phyloP scores from a whole-genome alignment of 2,329 filamentous ascomycete genomes.

The Setomelanomma holmii region DNA sequence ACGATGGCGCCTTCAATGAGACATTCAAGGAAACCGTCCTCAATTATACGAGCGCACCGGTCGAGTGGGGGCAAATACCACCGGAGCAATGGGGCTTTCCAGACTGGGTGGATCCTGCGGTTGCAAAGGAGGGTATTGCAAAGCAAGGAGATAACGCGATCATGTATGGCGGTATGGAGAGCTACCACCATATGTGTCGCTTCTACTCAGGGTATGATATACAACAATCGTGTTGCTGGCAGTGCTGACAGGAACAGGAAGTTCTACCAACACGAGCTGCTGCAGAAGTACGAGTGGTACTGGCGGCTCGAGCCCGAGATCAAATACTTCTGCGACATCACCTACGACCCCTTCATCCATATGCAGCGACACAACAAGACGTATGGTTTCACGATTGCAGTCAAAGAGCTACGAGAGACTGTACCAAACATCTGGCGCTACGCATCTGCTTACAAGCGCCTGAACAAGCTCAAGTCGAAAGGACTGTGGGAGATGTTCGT shows the following conservation, averaged over 20 bases:
- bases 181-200: conserved; percentile 98
- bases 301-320: conserved; percentile 99
- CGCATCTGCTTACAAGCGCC: conserved; percentile 94
- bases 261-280: conserved; percentile 95
- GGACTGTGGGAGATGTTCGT: conserved; percentile 99
- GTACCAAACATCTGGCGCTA: conserved; percentile 99
- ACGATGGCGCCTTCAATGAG: conserved; percentile 95
- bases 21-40: conserved; percentile 86
- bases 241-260: conserved; percentile 62
- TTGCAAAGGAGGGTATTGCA: conserved; percentile 92
- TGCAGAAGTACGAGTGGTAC: conserved; percentile 99
- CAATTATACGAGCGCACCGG: conserved; percentile 86
- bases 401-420: conserved; percentile 96
- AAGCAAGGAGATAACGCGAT: conserved; percentile 97
- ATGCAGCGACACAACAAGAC: conserved; percentile 97
- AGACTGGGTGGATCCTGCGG: conserved; percentile 92
- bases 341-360: conserved; percentile 94
- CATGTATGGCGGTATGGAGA: conserved; percentile 99
- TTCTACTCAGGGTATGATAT: conserved; percentile 92
- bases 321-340: conserved; percentile 99
- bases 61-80: conserved; percentile 95
- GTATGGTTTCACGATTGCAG: conserved; percentile 97
- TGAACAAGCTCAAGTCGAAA: conserved; percentile 87
- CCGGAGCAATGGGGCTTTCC: conserved; percentile 94
- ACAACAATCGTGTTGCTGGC: background rate